Evolutionary conservation across 345 rosid species (phyloP).

Genomic region (Microthlaspi erraticum): DNA sequence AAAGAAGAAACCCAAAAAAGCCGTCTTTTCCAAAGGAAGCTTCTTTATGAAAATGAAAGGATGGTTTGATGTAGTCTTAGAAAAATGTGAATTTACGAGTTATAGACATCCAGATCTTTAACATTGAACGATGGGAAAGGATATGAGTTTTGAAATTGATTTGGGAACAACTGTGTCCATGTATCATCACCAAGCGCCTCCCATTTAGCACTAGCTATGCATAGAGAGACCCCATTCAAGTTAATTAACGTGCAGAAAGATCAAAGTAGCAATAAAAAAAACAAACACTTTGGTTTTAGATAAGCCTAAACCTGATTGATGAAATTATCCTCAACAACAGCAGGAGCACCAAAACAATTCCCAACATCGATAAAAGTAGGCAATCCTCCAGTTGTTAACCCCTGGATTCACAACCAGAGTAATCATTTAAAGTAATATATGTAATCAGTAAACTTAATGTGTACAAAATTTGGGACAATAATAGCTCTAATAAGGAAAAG

Average conservation of each 20-base stretch:
- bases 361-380: constrained; percentile 96
- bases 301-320: constrained; percentile 63
- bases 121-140: constrained; percentile 96
- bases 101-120: constrained; percentile 89
- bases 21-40: no score
- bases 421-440: not conserved
- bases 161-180: constrained; percentile 89
- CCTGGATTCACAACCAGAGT: constrained; percentile 49
- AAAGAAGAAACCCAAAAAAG: no score
- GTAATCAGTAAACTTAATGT: no score
- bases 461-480: constrained; percentile 36
- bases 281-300: no score
- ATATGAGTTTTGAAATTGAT: constrained; percentile 80
- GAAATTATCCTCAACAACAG: constrained; percentile 86
- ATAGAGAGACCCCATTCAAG: constrained; percentile 16
- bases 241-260: not conserved
- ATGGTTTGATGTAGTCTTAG: no score
- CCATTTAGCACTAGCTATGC: constrained; percentile 74
- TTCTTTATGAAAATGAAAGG: no score
- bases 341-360: constrained; percentile 95
- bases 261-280: not conserved
- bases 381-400: constrained; percentile 91
- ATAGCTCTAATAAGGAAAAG: no score
- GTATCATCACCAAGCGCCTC: constrained; percentile 85
- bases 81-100: no score